Conservation (phyloP, 2,329 filamentous ascomycete species). For the Sporothrix protearum region DNA sequence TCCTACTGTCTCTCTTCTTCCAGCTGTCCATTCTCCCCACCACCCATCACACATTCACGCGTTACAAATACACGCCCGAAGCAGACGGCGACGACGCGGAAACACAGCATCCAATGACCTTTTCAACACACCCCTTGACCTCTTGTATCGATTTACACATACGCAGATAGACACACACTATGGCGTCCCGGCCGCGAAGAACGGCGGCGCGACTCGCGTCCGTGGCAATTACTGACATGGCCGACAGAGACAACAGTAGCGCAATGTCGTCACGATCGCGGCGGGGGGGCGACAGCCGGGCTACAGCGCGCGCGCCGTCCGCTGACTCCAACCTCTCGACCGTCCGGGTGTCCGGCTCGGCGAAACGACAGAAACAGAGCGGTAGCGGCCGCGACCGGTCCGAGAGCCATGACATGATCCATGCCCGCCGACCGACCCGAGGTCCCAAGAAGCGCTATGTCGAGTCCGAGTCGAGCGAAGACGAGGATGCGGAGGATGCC, state of each 20-base stretch:
- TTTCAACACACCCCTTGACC: neutral
- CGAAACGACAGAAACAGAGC: slow-evolving; percentile 17
- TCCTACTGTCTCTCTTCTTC: neutral
- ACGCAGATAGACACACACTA: slow-evolving; percentile 31
- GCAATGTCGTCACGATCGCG: slow-evolving; percentile 50
- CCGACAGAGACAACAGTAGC: slow-evolving; percentile 45
- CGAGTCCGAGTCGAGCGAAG: slow-evolving; percentile 45
- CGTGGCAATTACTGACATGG: slow-evolving; percentile 49
- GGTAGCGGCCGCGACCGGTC: slow-evolving; percentile 37
- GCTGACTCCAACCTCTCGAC: slow-evolving; percentile 34
- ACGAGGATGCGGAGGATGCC: slow-evolving; percentile 24
- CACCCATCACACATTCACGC: neutral
- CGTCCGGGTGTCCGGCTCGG: slow-evolving; percentile 19
- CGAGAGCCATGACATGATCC: slow-evolving; percentile 46
- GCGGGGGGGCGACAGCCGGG: slow-evolving; percentile 44
- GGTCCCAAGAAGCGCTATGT: slow-evolving; percentile 59
- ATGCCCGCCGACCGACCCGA: slow-evolving; percentile 49
- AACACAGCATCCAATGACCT: neutral
- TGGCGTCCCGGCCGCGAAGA: slow-evolving; percentile 49
- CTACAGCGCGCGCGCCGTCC: slow-evolving; percentile 41
- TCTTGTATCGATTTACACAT: neutral
- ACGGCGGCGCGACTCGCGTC: slow-evolving; percentile 47
- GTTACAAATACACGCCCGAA: neutral
- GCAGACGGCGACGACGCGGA: neutral
- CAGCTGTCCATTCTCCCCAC: neutral